These are phyloP conservation scores for Aegilops tauschii DNA, from an alignment of 176 grass and related monocot species.

Conservation along the genomic window DNA sequence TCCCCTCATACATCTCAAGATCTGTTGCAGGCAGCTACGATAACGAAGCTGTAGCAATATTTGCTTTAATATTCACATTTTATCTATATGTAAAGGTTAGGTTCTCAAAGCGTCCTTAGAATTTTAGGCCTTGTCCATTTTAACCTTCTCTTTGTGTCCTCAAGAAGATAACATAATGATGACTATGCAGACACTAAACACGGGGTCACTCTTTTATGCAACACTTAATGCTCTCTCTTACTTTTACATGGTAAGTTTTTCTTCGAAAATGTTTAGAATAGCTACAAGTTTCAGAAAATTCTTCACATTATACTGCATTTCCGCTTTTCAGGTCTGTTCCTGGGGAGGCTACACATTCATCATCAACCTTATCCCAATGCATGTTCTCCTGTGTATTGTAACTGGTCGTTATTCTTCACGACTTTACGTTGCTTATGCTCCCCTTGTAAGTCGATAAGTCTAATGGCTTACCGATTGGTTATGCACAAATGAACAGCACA, in stretches of 20 bases:
- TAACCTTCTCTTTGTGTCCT: neutral
- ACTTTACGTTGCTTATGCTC: constrained; percentile 96
- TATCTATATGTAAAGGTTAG: constrained; percentile 99
- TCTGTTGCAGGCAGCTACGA: constrained; percentile 99
- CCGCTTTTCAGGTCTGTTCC: constrained; percentile 73
- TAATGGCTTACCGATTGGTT: neutral
- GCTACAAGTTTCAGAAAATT: neutral
- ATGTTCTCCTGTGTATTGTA: constrained; percentile 92
- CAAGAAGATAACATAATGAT: constrained; percentile 8
- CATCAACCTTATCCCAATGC: constrained; percentile 99
- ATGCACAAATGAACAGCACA: neutral
- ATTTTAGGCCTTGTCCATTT: neutral
- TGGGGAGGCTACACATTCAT: constrained; percentile 99
- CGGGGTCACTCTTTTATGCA: constrained; percentile 96
- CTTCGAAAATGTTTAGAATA: neutral
- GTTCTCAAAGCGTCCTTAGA: neutral
- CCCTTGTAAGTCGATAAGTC: constrained; percentile 71
- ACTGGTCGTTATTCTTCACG: constrained; percentile 97
- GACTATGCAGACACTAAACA: constrained; percentile 83
- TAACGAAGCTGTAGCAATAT: constrained; percentile 99
- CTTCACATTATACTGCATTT: neutral
- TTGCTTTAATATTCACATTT: constrained; percentile 96
- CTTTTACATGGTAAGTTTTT: constrained; percentile 93
- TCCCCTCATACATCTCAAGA: constrained; percentile 97
- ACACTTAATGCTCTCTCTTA: constrained; percentile 90